Percentiles rank a stretch among this genome's conserved stretches.
Evolutionary conservation across 2,329 filamentous ascomycete genomes (phyloP).

Genomic region (Pyrenophora seminiperda): DNA sequence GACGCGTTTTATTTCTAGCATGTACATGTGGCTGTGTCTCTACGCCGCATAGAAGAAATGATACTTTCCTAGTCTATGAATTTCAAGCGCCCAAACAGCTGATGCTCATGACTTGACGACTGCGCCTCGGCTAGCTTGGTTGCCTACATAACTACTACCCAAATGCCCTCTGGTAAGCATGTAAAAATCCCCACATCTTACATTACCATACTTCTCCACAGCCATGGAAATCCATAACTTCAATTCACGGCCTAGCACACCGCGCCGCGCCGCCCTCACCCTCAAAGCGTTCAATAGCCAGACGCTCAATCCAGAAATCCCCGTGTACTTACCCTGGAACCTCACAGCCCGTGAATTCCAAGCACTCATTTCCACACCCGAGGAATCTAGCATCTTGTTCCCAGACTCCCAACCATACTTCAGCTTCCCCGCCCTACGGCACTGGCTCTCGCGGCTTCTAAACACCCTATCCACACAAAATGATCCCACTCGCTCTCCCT

Average conservation of each 20-base stretch:
- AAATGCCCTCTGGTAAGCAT: not conserved
- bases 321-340: conserved; percentile 51
- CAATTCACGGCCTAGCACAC: not conserved
- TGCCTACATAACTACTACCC: too few species aligned
- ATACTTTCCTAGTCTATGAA: too few species aligned
- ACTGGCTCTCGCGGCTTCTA: conserved; percentile 59
- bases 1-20: too few species aligned
- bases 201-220: too few species aligned
- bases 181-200: not conserved
- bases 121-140: too few species aligned
- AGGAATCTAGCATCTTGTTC: not conserved
- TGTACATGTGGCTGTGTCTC: too few species aligned
- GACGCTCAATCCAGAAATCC: conserved; percentile 38
- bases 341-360: conserved; percentile 46
- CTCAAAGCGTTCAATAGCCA: conserved; percentile 9
- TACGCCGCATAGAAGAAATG: too few species aligned
- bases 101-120: not conserved
- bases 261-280: not conserved
- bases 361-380: conserved; percentile 6
- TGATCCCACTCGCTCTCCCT: conserved; percentile 56
- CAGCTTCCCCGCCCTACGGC: conserved; percentile 60
- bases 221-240: conserved; percentile 1
- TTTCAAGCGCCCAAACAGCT: too few species aligned
- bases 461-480: conserved; percentile 56
- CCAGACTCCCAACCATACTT: conserved; percentile 13